These are phyloP conservation scores for Mycena olivaceomarginata DNA, from an alignment of 768 basidiomycete genomes.

Conservation along the genomic window DNA sequence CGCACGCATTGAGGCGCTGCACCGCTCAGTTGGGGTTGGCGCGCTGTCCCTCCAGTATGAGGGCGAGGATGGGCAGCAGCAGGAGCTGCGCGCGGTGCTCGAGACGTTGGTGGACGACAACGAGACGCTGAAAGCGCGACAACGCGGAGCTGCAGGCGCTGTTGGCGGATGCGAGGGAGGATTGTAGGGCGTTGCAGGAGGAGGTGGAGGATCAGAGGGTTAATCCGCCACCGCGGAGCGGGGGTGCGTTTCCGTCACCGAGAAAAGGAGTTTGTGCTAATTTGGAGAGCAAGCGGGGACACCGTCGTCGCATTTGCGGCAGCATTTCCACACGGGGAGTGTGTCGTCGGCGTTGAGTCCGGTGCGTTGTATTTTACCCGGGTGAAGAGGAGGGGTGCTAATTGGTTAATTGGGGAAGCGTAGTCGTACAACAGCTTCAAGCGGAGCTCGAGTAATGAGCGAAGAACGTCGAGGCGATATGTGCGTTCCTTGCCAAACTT, in stretches of 20 bases:
- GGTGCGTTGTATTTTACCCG: slow-evolving; percentile 44
- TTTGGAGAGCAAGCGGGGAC: slow-evolving; percentile 56
- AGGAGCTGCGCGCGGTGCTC: slow-evolving; percentile 81
- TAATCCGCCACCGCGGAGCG: slow-evolving; percentile 62
- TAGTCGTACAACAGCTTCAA: slow-evolving; percentile 21
- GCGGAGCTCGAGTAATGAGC: slow-evolving; percentile 37
- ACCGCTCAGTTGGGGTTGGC: slow-evolving; percentile 69
- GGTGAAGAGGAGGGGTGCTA: background rate
- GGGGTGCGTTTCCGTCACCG: slow-evolving; percentile 56
- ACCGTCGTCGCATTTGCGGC: slow-evolving; percentile 62
- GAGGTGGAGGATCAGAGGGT: slow-evolving; percentile 86
- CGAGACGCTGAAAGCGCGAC: slow-evolving; percentile 87
- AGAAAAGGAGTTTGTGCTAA: background rate
- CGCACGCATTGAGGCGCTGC: slow-evolving; percentile 75
- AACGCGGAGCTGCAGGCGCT: slow-evolving; percentile 87
- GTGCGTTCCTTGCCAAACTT: slow-evolving; percentile 36
- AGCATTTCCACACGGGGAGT: slow-evolving; percentile 63
- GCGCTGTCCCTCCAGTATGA: background rate
- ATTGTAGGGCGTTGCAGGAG: slow-evolving; percentile 79
- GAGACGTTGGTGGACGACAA: slow-evolving; percentile 93
- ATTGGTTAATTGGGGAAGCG: background rate
- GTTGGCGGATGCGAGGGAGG: slow-evolving; percentile 86
- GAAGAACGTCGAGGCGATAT: slow-evolving; percentile 43
- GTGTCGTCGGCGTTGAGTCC: slow-evolving; percentile 63
- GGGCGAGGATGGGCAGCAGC: slow-evolving; percentile 53